Evolutionary conservation across 768 basidiomycete genomes (phyloP).

Genomic region (Plicaturopsis crispa): DNA sequence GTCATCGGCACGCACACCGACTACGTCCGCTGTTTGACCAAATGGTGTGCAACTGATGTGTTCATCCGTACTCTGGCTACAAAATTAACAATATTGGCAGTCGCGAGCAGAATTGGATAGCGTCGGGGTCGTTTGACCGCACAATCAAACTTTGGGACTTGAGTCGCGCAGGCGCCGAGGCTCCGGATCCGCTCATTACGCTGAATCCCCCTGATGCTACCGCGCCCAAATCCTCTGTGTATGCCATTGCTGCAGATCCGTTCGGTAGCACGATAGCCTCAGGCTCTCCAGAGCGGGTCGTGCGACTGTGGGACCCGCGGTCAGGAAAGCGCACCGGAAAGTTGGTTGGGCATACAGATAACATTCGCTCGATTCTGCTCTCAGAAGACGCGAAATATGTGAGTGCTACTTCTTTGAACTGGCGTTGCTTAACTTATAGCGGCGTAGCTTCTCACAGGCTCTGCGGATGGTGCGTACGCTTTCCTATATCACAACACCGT

Average conservation of each 20-base stretch:
- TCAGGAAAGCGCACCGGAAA: constrained; percentile 75
- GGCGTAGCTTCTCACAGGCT: constrained; percentile 69
- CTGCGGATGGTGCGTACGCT: constrained; percentile 53
- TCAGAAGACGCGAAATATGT: constrained; percentile 91
- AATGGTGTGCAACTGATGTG: constrained; percentile 42
- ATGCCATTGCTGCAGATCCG: constrained; percentile 74
- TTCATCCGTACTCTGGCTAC: background rate
- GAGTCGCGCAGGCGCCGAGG: constrained; percentile 25
- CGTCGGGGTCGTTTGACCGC: constrained; percentile 91
- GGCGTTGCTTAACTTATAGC: constrained; percentile 8
- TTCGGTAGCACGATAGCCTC: constrained; percentile 78
- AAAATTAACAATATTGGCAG: constrained; percentile 27
- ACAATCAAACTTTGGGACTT: constrained; percentile 95
- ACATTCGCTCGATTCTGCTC: constrained; percentile 83
- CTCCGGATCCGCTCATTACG: constrained; percentile 50
- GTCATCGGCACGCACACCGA: constrained; percentile 73
- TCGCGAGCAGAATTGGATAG: constrained; percentile 79
- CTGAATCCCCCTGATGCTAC: constrained; percentile 61
- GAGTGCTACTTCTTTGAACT: constrained; percentile 22
- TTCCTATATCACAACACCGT: constrained; percentile 7
- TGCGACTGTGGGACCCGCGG: constrained; percentile 92
- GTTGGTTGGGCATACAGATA: constrained; percentile 95
- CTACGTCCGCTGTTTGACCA: constrained; percentile 75
- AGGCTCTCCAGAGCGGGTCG: constrained; percentile 86
- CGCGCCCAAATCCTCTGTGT: constrained; percentile 64